Percentiles rank a stretch among this genome's conserved stretches.
These are phyloP conservation scores for Fusarium nanum DNA, from an alignment of 2,329 filamentous ascomycete species.

Conservation along the genomic window DNA sequence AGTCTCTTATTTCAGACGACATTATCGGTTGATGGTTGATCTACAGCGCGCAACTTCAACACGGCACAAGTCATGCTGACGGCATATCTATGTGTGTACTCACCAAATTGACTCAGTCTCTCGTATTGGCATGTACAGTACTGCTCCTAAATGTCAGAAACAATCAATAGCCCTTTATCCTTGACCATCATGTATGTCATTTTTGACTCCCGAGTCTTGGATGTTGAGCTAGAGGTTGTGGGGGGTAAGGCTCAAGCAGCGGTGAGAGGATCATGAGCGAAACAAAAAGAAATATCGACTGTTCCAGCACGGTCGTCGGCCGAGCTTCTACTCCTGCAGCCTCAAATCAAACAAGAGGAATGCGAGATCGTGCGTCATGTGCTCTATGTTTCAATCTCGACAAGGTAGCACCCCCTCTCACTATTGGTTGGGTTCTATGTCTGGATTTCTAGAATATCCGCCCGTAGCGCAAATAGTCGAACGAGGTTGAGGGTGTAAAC, in stretches of 20 bases:
- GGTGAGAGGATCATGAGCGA: conserved; percentile 42
- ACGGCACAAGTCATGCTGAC: conserved; percentile 1
- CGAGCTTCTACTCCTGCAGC: conserved; percentile 34
- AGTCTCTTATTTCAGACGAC: conserved; percentile 8
- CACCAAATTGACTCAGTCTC: conserved; percentile 5
- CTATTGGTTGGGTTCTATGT: conserved; percentile 43
- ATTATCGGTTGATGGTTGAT: conserved; percentile 28
- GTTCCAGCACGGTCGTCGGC: conserved; percentile 36
- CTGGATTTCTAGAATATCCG: conserved; percentile 52
- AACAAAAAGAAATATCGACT: conserved; percentile 32
- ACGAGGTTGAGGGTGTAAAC: conserved; percentile 38
- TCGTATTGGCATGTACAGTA: conserved; percentile 17
- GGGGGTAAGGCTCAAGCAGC: conserved; percentile 38
- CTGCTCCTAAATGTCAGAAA: conserved; percentile 17
- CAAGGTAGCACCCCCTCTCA: conserved; percentile 23
- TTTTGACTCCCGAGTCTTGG: conserved; percentile 22
- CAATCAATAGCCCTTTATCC: conserved; percentile 12
- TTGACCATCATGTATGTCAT: conserved; percentile 36
- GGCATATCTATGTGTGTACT: conserved; percentile 7
- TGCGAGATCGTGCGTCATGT: conserved; percentile 44
- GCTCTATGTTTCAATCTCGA: conserved; percentile 37
- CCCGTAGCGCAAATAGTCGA: conserved; percentile 48
- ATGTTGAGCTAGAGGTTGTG: conserved; percentile 23
- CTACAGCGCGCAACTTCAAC: not conserved
- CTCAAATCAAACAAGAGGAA: conserved; percentile 37